Percentiles rank a stretch among this genome's conserved stretches.
Evolutionary conservation across 441 rosid species (phyloP).

Genomic region (Macaranga tanarius): DNA sequence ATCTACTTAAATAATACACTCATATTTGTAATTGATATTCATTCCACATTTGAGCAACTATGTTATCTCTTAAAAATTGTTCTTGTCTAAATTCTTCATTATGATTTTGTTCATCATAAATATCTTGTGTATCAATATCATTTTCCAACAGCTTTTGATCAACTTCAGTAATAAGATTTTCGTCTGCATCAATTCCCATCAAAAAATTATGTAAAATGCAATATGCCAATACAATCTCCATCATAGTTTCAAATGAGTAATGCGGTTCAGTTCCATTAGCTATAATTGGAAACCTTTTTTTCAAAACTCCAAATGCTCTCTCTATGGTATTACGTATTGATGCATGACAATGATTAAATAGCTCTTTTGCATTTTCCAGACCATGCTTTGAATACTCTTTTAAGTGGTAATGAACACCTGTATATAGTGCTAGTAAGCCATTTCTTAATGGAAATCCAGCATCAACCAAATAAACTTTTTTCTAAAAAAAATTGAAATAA

Average conservation of each 20-base stretch:
- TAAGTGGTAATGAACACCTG: neutral
- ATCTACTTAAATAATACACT: neutral
- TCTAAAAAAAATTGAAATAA: neutral
- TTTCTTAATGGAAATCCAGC: neutral
- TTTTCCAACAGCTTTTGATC: neutral
- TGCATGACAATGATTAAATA: neutral
- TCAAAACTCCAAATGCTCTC: neutral
- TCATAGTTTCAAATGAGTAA: neutral
- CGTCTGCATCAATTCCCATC: neutral
- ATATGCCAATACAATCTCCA: neutral
- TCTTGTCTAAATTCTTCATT: neutral
- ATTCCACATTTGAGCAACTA: neutral
- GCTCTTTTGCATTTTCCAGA: neutral
- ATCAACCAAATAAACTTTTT: neutral
- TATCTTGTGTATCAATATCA: neutral
- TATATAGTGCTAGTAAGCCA: neutral
- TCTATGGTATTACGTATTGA: neutral
- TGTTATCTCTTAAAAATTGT: neutral
- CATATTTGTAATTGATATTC: neutral
- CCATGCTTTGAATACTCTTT: neutral
- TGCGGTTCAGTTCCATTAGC: neutral
- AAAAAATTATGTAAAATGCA: conserved; percentile 8
- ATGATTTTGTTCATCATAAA: neutral
- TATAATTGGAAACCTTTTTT: neutral
- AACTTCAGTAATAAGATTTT: neutral